A percentile compares a stretch with the other conserved stretches of the same genome.
Evolutionary conservation across 441 rosid genomes (phyloP).

Genomic region (Capsella rubella): DNA sequence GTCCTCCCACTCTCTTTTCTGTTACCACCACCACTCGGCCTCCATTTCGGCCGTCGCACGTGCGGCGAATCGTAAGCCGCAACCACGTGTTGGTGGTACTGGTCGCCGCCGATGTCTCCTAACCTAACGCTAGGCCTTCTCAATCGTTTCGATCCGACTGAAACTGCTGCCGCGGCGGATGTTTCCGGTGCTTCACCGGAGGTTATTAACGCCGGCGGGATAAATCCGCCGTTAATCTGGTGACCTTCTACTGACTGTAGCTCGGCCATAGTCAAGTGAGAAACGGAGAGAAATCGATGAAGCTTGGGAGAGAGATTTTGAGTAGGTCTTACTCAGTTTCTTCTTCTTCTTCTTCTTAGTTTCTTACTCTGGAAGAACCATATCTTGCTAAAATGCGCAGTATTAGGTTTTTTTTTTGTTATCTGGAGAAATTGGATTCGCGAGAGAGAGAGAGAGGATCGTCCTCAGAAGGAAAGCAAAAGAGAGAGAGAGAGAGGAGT

Average conservation of each 20-base stretch:
- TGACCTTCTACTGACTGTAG: constrained; percentile 47
- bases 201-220: constrained; percentile 13
- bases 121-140: constrained; percentile 91
- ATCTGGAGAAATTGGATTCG: constrained; percentile 16
- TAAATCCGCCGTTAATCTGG: constrained; percentile 54
- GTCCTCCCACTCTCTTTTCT: constrained; percentile 49
- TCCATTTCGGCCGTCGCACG: constrained; percentile 54
- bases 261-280: constrained; percentile 54
- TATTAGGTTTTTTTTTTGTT: constrained; percentile 12
- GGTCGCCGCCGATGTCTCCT: constrained; percentile 90
- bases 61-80: constrained; percentile 56
- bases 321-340: background rate
- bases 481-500: background rate
- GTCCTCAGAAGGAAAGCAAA: background rate
- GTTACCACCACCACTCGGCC: constrained; percentile 24
- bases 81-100: constrained; percentile 39
- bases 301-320: background rate
- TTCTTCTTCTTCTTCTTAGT: no score
- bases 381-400: constrained; percentile 18
- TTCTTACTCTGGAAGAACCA: background rate
- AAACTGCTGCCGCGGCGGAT: constrained; percentile 42
- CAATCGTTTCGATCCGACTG: constrained; percentile 66
- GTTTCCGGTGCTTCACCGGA: constrained; percentile 34
- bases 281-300: background rate
- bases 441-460: constrained; percentile 1